These are phyloP conservation scores for Cladosporium sp. DNA, from an alignment of 2,329 filamentous ascomycete genomes.

Conservation along the genomic window DNA sequence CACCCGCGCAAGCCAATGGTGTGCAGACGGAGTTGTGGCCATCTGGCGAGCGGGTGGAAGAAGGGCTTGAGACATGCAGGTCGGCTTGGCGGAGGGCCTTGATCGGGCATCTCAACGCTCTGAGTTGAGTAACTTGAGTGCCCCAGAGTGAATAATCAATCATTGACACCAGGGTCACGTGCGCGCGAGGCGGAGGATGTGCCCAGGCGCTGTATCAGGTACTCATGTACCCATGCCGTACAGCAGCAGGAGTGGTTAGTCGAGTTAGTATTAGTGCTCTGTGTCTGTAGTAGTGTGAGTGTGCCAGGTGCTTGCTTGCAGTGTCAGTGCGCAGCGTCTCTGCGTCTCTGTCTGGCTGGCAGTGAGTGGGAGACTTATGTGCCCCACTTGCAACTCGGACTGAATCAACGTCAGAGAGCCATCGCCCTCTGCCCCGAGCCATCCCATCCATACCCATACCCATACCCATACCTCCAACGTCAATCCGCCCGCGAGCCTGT, in stretches of 20 bases:
- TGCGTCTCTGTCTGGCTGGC: background rate
- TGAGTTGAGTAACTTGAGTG: background rate
- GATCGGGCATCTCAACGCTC: conserved; percentile 1
- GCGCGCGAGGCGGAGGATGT: background rate
- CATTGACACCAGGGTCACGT: background rate
- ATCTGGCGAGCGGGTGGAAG: background rate
- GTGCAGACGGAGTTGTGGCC: background rate
- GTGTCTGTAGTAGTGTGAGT: background rate
- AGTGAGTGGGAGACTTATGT: background rate
- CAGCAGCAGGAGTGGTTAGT: background rate
- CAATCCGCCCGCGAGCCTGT: background rate
- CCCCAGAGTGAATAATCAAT: background rate
- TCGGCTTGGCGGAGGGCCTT: background rate
- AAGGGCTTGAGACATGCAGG: conserved; percentile 14
- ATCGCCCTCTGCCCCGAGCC: background rate
- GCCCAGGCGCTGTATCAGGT: background rate
- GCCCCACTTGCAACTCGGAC: background rate
- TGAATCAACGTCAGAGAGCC: background rate
- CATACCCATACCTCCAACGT: background rate
- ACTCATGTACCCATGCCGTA: background rate
- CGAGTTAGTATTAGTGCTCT: background rate
- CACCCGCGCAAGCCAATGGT: conserved; percentile 3
- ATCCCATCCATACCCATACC: no score
- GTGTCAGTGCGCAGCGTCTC: no score
- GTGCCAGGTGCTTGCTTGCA: background rate